Base-by-base conservation (phyloP, 2,329 filamentous ascomycete genomes). In the Xylariomycetidae sp. region DNA sequence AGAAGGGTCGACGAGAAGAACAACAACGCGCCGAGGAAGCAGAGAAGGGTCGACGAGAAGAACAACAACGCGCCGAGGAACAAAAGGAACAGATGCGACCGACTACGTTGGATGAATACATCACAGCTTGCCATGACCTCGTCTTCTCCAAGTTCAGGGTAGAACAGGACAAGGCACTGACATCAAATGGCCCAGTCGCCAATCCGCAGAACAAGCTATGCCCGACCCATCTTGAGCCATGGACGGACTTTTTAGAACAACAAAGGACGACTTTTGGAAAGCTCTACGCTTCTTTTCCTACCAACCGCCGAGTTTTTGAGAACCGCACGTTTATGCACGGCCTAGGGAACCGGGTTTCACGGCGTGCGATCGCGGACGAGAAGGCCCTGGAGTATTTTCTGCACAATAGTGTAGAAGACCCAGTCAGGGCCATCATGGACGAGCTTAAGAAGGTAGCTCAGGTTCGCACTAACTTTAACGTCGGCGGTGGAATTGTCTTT, bases 41-140 rank as follows among this genome's bases (percentile, higher is more conserved):
- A 23, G 8, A n/a, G n/a, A 8, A n/a, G 20, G 8, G 20, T 23
- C 8, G 8, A 8, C 8, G n/a, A 8, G 20, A 23, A n/a, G 20
- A 8, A n/a, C 8, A 23, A 8, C 20, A 23, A 23, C 20, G 20
- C n/a, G 20, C 20, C n/a, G 20, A 25, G 31, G 14, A 33, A 17
- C 22, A 27, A 20, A 45, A 58, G 34, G 30, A 46, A 31, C 40
- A 54, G 31, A 48, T 29, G 6, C 42, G 32, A 11, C 40, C 23
- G 9, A 59, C 49, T 7, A 58, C 51, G 27, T 34, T 61, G 13
- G 26, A 49, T 10, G 51, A 61, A 42, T 58, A 60, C 30, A 49
- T 62, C 16, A 16, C 34, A 20, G 42, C 47, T 9, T 61, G 43
- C 35, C 53, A 61, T 34, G 25, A 35, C 23, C 37, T 45, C 4